phyloP scores from a whole-genome alignment of 2,329 filamentous ascomycete species.

The Acrocalymma vagum region DNA sequence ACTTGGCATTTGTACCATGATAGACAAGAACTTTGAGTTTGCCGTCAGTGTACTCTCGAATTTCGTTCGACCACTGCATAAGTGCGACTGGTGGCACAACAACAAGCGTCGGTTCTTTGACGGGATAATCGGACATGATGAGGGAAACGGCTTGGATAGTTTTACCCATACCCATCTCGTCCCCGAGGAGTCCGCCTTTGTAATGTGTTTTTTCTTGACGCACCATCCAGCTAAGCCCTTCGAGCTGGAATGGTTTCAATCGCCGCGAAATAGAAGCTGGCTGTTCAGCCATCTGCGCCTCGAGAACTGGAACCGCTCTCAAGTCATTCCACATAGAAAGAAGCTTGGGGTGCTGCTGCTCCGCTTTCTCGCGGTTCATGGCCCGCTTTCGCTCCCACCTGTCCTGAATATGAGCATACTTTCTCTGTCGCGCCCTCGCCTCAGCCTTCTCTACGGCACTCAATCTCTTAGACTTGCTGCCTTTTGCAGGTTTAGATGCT shows the following conservation, averaged over 20 bases:
- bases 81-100: conserved; percentile 91
- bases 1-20: conserved; percentile 85
- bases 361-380: conserved; percentile 70
- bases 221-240: conserved; percentile 94
- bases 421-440: conserved; percentile 23
- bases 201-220: conserved; percentile 86
- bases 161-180: conserved; percentile 99
- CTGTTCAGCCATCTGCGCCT: conserved; percentile 71
- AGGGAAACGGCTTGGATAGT: conserved; percentile 98
- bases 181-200: conserved; percentile 89
- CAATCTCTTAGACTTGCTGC: conserved; percentile 36
- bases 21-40: conserved; percentile 90
- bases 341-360: conserved; percentile 79
- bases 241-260: conserved; percentile 91
- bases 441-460: conserved; percentile 30
- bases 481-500: conserved; percentile 16
- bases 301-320: conserved; percentile 72
- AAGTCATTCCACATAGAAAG: conserved; percentile 86
- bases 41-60: conserved; percentile 77
- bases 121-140: conserved; percentile 97
- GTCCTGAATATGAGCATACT: conserved; percentile 45
- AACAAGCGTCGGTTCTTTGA: conserved; percentile 82
- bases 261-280: conserved; percentile 81
- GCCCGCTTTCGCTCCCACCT: conserved; percentile 58
- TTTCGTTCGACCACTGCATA: conserved; percentile 84